These are phyloP conservation scores for Melanomma pulvis-pyrius DNA, from an alignment of 495 filamentous ascomycete genomes.

Conservation along the genomic window DNA sequence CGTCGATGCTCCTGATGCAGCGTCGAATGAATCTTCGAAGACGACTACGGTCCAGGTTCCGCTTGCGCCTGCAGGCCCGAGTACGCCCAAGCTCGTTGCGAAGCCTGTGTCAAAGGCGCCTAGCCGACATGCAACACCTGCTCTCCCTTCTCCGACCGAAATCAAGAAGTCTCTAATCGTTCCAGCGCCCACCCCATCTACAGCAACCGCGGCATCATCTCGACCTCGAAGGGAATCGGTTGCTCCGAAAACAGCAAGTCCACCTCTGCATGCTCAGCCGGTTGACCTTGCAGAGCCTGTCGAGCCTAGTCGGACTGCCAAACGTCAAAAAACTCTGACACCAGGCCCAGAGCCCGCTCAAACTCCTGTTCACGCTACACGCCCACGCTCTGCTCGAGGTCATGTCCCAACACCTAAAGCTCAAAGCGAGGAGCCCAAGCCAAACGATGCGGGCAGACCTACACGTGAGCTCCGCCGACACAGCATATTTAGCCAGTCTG, in stretches of 20 bases:
- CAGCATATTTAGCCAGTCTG: constrained; percentile 42
- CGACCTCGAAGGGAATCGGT: constrained; percentile 32
- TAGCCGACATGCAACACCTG: constrained; percentile 27
- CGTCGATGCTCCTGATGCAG: constrained; percentile 18
- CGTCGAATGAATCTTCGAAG: constrained; percentile 24
- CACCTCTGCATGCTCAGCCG: not conserved
- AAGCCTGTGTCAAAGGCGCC: constrained; percentile 18
- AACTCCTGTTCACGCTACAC: constrained; percentile 5
- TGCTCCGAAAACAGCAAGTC: constrained; percentile 17
- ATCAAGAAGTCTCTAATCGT: constrained; percentile 2
- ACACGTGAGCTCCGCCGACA: constrained; percentile 42
- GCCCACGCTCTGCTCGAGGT: constrained; percentile 30
- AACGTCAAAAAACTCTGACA: constrained; percentile 19
- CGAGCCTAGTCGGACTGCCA: not conserved
- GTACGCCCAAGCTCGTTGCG: constrained; percentile 19
- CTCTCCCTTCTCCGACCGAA: constrained; percentile 26
- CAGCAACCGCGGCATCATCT: constrained; percentile 31
- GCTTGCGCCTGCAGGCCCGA: constrained; percentile 41
- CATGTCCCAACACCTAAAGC: constrained; percentile 41
- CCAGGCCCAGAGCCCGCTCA: constrained; percentile 16
- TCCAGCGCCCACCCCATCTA: constrained; percentile 4
- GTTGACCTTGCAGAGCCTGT: not conserved
- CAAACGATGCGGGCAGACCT: constrained; percentile 17
- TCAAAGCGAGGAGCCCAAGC: constrained; percentile 45
- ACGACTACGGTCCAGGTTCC: constrained; percentile 40